phyloP scores from a whole-genome alignment of 1,284 basidiomycete species.

The Cystobasidium slooffiae region DNA sequence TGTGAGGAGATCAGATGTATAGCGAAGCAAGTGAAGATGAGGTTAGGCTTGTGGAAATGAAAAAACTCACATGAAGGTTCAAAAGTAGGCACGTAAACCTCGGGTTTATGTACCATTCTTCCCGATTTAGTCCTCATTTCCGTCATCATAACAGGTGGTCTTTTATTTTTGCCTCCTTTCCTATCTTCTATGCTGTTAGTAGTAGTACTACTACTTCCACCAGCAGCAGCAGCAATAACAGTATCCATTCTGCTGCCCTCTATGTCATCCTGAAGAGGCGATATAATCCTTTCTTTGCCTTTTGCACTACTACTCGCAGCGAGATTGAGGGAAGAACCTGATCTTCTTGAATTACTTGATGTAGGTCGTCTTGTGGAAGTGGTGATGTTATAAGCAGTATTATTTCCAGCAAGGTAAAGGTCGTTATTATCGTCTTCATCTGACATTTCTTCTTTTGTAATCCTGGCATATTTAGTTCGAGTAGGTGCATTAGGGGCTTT shows the following conservation, averaged over 20 bases:
- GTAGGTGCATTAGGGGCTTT: slow-evolving; percentile 18
- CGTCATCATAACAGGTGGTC: neutral
- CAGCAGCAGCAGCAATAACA: neutral
- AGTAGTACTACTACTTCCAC: neutral
- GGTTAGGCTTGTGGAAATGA: too few relatives aligned
- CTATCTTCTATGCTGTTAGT: neutral
- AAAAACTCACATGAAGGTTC: slow-evolving; percentile 25
- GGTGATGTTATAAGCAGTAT: neutral
- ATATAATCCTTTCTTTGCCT: neutral
- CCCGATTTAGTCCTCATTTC: slow-evolving; percentile 22
- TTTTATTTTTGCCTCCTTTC: neutral
- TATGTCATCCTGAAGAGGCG: too few relatives aligned
- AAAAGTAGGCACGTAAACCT: slow-evolving; percentile 7
- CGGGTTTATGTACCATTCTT: slow-evolving; percentile 19
- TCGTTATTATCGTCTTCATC: slow-evolving; percentile 1
- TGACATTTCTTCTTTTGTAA: slow-evolving; percentile 25
- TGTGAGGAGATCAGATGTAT: too few relatives aligned
- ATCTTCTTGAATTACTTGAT: neutral
- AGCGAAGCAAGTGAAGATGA: too few relatives aligned
- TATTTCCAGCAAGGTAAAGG: too few relatives aligned
- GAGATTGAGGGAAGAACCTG: too few relatives aligned
- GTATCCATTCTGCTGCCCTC: neutral
- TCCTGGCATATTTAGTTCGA: slow-evolving; percentile 8
- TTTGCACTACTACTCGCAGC: neutral
- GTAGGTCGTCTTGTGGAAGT: slow-evolving; percentile 3